These are phyloP conservation scores for Eimeria tenella DNA, from an alignment of 169 alveolate genomes.

Conservation along the genomic window DNA sequence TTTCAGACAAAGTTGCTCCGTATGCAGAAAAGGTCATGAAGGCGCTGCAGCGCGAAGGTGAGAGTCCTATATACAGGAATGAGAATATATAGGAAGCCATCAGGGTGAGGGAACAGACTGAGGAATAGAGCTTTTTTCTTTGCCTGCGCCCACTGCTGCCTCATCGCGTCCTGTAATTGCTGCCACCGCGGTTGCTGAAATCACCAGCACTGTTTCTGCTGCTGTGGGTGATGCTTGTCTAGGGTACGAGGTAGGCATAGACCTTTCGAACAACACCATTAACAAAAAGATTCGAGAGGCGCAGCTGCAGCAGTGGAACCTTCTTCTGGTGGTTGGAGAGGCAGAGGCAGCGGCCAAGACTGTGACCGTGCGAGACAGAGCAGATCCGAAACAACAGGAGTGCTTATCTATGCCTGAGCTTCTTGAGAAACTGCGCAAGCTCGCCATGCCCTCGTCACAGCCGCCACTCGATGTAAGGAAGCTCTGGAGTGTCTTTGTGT, in stretches of 20 bases:
- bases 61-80: background rate
- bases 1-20: conserved; percentile 92
- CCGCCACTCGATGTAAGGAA: background rate
- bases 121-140: no score
- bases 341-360: conserved; percentile 93
- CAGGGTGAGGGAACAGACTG: no score
- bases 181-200: background rate
- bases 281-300: conserved; percentile 98
- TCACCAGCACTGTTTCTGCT: no score
- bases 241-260: conserved; percentile 96
- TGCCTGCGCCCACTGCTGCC: no score
- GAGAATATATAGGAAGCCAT: no score
- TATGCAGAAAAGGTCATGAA: conserved; percentile 92
- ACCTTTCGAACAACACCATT: conserved; percentile 93
- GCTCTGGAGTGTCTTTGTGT: background rate
- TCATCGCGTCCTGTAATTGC: background rate
- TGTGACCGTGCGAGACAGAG: conserved; percentile 93
- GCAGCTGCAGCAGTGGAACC: conserved; percentile 96
- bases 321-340: conserved; percentile 97
- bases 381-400: conserved; percentile 14
- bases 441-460: background rate
- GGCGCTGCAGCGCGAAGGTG: conserved; percentile 84
- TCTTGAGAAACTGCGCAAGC: background rate
- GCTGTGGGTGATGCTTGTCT: background rate
- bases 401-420: conserved; percentile 17